Evolutionary conservation across 2,329 filamentous ascomycete species (phyloP).

Genomic region (Ceratocystis cacaofunesta): DNA sequence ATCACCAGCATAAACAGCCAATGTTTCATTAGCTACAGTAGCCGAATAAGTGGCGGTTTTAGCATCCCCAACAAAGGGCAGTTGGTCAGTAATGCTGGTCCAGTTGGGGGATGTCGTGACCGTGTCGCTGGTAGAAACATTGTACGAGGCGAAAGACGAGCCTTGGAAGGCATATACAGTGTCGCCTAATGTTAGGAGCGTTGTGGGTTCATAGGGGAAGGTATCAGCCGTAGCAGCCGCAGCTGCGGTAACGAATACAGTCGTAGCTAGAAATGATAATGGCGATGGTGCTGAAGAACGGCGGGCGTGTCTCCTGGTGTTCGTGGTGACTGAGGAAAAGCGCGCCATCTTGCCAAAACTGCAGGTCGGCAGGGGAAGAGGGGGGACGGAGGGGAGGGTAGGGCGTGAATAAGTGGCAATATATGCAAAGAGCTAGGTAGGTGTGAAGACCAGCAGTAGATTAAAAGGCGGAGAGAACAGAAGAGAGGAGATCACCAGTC

Average conservation of each 20-base stretch:
- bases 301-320: background rate
- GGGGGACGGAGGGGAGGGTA: background rate
- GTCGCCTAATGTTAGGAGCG: conserved; percentile 22
- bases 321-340: background rate
- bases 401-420: background rate
- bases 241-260: background rate
- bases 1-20: conserved; percentile 60
- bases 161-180: conserved; percentile 52
- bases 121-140: conserved; percentile 39
- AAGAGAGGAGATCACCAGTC: background rate
- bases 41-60: conserved; percentile 49
- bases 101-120: conserved; percentile 33
- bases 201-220: conserved; percentile 14
- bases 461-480: background rate
- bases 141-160: conserved; percentile 34
- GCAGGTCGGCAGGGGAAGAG: background rate
- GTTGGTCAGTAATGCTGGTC: conserved; percentile 38
- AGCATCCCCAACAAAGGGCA: conserved; percentile 46
- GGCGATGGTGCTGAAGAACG: background rate
- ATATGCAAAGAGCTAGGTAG: background rate
- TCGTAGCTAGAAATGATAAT: background rate
- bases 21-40: conserved; percentile 46
- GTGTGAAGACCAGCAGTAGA: background rate
- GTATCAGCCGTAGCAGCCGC: conserved; percentile 6
- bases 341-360: background rate